Evolutionary conservation across 495 filamentous ascomycete genomes (phyloP).

Genomic region (Copromyces sp.): DNA sequence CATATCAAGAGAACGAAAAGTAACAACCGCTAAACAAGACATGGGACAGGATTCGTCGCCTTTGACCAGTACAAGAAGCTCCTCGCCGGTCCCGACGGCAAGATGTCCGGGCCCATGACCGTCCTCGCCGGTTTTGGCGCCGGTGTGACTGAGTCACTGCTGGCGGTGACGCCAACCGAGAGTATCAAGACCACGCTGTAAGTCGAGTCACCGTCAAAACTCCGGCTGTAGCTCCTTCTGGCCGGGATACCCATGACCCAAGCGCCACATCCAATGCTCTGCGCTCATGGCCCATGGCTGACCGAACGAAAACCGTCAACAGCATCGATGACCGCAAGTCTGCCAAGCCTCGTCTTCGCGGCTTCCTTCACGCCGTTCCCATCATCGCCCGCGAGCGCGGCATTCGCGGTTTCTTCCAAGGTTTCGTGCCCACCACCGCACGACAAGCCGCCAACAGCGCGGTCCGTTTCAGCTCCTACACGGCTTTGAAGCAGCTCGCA

Average conservation of each 20-base stretch:
- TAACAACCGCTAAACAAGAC: background rate
- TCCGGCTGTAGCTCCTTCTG: background rate
- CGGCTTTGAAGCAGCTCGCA: constrained; percentile 78
- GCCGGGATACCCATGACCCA: background rate
- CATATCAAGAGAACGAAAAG: background rate
- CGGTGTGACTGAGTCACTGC: constrained; percentile 82
- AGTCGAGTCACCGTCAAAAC: constrained; percentile 8
- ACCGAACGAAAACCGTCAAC: background rate
- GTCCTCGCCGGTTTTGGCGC: constrained; percentile 93
- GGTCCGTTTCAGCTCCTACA: constrained; percentile 82
- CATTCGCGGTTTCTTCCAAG: constrained; percentile 87
- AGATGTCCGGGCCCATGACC: constrained; percentile 79
- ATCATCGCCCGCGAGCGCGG: constrained; percentile 84
- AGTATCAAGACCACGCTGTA: constrained; percentile 93
- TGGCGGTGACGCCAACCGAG: constrained; percentile 95
- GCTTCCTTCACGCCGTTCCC: constrained; percentile 81
- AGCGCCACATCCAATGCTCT: background rate
- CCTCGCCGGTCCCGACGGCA: constrained; percentile 75
- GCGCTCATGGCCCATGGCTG: background rate
- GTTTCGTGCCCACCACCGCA: constrained; percentile 89
- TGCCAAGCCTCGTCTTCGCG: constrained; percentile 74
- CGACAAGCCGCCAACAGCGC: constrained; percentile 92
- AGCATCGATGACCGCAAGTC: constrained; percentile 94
- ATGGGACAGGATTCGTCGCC: constrained; percentile 69
- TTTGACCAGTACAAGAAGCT: constrained; percentile 86